These are phyloP conservation scores for Xylaria flabelliformis DNA, from an alignment of 495 filamentous ascomycete species.

Conservation along the genomic window DNA sequence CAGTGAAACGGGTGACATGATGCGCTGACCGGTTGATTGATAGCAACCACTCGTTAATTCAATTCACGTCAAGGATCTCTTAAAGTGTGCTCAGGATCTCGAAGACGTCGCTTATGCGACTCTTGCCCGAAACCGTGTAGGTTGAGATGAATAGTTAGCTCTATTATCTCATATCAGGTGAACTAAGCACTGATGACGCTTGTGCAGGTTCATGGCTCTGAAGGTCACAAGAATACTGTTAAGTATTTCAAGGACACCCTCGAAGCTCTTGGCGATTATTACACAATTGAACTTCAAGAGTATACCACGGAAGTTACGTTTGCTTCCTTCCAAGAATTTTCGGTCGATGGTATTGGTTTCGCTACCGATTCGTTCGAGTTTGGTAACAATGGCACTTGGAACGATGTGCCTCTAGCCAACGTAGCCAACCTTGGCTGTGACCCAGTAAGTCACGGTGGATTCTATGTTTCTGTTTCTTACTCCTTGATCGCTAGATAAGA, in stretches of 20 bases:
- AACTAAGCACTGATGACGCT: conserved; percentile 19
- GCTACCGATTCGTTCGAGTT: conserved; percentile 46
- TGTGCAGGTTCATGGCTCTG: conserved; percentile 65
- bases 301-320: conserved; percentile 52
- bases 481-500: neutral
- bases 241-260: conserved; percentile 65
- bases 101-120: conserved; percentile 49
- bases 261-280: conserved; percentile 57
- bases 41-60: conserved; percentile 35
- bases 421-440: conserved; percentile 65
- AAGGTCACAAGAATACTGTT: conserved; percentile 68
- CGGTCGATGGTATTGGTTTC: conserved; percentile 40
- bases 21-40: neutral
- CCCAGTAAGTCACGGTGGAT: conserved; percentile 34
- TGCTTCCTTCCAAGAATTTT: conserved; percentile 43
- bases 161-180: neutral
- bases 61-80: conserved; percentile 42
- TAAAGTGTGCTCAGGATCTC: conserved; percentile 52
- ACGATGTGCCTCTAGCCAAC: conserved; percentile 48
- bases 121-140: conserved; percentile 36
- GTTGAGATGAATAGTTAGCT: neutral
- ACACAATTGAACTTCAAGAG: conserved; percentile 64
- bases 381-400: conserved; percentile 52
- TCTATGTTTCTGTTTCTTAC: neutral
- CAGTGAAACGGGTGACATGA: conserved; percentile 4